Percentiles rank a stretch among this genome's conserved stretches.
These are phyloP conservation scores for Solanum etuberosum DNA, from an alignment of 257 asterid genomes.

Conservation along the genomic window DNA sequence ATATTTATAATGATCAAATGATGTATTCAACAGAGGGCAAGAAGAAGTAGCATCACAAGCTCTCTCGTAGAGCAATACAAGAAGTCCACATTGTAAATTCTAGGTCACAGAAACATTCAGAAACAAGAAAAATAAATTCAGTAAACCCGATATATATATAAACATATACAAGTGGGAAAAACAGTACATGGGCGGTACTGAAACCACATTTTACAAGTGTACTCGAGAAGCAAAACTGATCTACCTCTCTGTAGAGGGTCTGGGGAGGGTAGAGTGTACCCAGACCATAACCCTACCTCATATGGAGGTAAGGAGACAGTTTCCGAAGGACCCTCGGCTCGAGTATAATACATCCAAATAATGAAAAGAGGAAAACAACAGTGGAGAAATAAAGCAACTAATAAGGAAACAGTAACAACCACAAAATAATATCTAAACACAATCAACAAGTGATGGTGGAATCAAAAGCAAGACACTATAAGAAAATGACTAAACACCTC, in stretches of 20 bases:
- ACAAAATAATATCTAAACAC: background rate
- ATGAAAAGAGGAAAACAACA: background rate
- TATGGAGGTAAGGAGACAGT: background rate
- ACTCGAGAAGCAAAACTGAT: background rate
- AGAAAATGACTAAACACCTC: background rate
- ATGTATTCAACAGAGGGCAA: background rate
- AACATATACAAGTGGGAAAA: background rate
- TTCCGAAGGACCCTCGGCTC: background rate
- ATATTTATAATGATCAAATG: background rate
- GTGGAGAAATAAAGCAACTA: background rate
- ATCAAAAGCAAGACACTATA: background rate
- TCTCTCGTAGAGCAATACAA: background rate
- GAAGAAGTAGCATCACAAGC: background rate
- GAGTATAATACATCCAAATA: background rate
- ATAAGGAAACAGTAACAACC: background rate
- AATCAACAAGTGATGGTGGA: background rate
- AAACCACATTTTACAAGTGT: background rate
- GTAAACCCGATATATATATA: background rate
- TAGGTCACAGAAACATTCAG: background rate
- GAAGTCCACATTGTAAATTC: background rate
- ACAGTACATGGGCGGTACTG: background rate
- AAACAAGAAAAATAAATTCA: background rate
- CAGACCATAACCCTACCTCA: background rate
- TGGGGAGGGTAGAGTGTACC: background rate
- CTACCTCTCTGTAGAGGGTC: background rate